These are phyloP conservation scores for Pouteria campechiana DNA, from an alignment of 179 eudicot genomes.

Conservation along the genomic window DNA sequence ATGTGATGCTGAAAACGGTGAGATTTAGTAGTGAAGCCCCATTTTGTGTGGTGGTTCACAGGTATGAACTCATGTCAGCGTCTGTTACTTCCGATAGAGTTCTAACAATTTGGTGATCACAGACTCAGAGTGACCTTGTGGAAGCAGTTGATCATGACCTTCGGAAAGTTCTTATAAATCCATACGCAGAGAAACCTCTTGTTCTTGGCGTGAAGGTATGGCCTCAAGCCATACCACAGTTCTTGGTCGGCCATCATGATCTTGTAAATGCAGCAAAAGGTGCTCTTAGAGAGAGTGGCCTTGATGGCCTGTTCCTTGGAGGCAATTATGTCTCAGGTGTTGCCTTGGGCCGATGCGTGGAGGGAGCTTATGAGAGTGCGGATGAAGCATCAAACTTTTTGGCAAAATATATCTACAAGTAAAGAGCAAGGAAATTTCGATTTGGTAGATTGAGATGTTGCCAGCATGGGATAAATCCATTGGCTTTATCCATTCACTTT, in stretches of 20 bases:
- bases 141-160: slow-evolving; percentile 70
- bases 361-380: slow-evolving; percentile 66
- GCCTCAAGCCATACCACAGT: slow-evolving; percentile 86
- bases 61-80: no score
- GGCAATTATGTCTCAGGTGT: slow-evolving; percentile 85
- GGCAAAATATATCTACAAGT: slow-evolving; percentile 23
- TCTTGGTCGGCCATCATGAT: slow-evolving; percentile 65
- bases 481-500: slow-evolving; percentile 16
- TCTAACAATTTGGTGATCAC: no score
- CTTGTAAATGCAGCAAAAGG: slow-evolving; percentile 49
- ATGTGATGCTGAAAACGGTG: no score
- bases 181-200: slow-evolving; percentile 48
- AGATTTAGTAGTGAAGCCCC: no score
- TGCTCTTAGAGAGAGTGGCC: slow-evolving; percentile 32
- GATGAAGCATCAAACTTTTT: slow-evolving; percentile 41
- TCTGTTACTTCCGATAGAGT: no score
- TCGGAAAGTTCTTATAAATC: slow-evolving; percentile 57
- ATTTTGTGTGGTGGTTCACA: no score
- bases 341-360: slow-evolving; percentile 82
- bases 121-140: slow-evolving; percentile 60
- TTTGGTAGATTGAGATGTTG: no score
- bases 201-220: slow-evolving; percentile 62
- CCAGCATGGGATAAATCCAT: no score
- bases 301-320: slow-evolving; percentile 65
- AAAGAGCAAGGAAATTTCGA: slow-evolving; percentile 8